Evolutionary conservation across 2,329 filamentous ascomycete species (phyloP).

Genomic region (Exophiala mesophila): DNA sequence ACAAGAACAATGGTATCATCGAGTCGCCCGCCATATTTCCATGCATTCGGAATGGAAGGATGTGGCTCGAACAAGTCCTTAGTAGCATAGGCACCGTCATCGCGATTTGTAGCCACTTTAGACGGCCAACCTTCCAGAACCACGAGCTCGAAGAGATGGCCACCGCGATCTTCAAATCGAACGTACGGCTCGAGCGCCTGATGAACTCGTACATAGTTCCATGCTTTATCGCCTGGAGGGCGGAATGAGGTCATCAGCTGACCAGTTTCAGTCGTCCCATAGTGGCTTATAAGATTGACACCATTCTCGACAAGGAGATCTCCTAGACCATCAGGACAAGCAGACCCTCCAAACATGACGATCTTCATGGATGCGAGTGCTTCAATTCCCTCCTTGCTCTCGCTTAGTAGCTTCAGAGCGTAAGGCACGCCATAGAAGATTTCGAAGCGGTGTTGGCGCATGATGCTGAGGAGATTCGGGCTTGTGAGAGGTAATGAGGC

Average conservation of each 20-base stretch:
- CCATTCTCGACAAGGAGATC: slow-evolving; percentile 49
- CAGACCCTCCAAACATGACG: slow-evolving; percentile 55
- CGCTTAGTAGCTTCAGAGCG: slow-evolving; percentile 56
- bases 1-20: slow-evolving; percentile 46
- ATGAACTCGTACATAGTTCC: slow-evolving; percentile 55
- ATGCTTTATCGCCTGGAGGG: slow-evolving; percentile 49
- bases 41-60: slow-evolving; percentile 28
- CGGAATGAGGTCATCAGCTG: slow-evolving; percentile 59
- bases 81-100: slow-evolving; percentile 47
- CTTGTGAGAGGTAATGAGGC: slow-evolving; percentile 52
- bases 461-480: slow-evolving; percentile 43
- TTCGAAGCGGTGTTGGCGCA: slow-evolving; percentile 43
- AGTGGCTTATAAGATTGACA: slow-evolving; percentile 53
- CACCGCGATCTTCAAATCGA: slow-evolving; percentile 34
- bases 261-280: slow-evolving; percentile 55
- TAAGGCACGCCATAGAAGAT: slow-evolving; percentile 52
- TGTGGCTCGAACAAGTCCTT: slow-evolving; percentile 45
- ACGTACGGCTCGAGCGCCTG: slow-evolving; percentile 41
- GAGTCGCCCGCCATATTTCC: slow-evolving; percentile 43
- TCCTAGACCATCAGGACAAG: slow-evolving; percentile 57
- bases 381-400: slow-evolving; percentile 51
- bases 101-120: slow-evolving; percentile 40
- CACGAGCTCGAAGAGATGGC: slow-evolving; percentile 35
- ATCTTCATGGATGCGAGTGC: slow-evolving; percentile 45
- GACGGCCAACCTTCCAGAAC: slow-evolving; percentile 36